These are phyloP conservation scores for Polychaeton citri DNA, from an alignment of 2,329 filamentous ascomycete genomes.

Conservation along the genomic window DNA sequence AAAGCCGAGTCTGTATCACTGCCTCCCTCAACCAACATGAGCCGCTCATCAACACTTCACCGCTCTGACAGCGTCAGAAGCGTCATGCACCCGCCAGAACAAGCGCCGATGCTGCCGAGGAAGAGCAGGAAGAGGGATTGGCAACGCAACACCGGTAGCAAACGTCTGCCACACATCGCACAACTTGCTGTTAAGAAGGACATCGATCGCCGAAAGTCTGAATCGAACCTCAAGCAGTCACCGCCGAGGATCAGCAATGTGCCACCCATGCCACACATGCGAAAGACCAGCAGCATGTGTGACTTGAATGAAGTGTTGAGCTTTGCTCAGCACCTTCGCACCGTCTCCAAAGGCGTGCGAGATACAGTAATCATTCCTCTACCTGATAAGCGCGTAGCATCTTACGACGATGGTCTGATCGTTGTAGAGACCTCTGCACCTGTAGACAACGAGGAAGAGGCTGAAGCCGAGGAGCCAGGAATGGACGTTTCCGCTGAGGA, in stretches of 20 bases:
- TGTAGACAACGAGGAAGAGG: not conserved
- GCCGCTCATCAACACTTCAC: not conserved
- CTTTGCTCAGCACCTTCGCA: too few species aligned
- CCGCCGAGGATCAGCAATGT: too few species aligned
- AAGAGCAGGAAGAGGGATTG: conserved; percentile 30
- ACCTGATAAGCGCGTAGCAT: too few species aligned
- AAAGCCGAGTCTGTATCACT: not conserved
- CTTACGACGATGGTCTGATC: conserved; percentile 8
- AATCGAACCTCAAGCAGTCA: too few species aligned
- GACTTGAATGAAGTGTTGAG: too few species aligned
- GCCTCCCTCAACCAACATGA: not conserved
- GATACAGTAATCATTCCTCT: too few species aligned
- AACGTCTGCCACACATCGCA: not conserved
- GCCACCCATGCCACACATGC: too few species aligned
- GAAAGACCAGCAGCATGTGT: too few species aligned
- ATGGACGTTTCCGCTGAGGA: not conserved
- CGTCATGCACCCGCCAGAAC: conserved; percentile 18
- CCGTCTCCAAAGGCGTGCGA: too few species aligned
- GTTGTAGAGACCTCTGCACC: conserved; percentile 3
- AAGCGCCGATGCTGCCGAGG: conserved; percentile 24
- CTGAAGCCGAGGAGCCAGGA: not conserved
- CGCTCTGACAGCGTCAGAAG: conserved; percentile 12
- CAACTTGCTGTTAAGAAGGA: too few species aligned
- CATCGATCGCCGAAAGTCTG: too few species aligned
- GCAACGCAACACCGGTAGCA: conserved; percentile 2